A percentile compares a stretch with the other conserved stretches of the same genome.
phyloP scores from a whole-genome alignment of 768 basidiomycete genomes.

The Macrolepiota dolichaula region DNA sequence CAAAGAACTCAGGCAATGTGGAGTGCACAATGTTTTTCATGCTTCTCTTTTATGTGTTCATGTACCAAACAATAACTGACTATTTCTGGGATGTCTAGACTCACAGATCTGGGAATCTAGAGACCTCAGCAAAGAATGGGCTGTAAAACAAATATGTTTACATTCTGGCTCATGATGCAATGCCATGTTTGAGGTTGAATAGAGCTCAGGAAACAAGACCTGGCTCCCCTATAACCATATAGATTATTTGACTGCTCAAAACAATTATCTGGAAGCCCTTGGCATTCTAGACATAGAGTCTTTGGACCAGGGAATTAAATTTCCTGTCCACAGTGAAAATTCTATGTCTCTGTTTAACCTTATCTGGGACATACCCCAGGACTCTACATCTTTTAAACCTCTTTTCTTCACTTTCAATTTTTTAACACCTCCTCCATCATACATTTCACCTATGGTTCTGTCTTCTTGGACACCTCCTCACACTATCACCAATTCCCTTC shows the following conservation, averaged over 20 bases:
- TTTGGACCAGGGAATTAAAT: too few relatives aligned
- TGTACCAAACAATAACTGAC: constrained; percentile 25
- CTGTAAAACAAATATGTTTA: constrained; percentile 13
- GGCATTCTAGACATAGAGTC: background rate
- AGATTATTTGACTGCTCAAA: background rate
- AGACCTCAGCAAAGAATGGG: constrained; percentile 15
- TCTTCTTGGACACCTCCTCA: too few relatives aligned
- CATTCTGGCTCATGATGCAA: constrained; percentile 15
- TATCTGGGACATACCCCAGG: too few relatives aligned
- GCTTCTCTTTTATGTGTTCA: constrained; percentile 24
- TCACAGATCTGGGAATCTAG: constrained; percentile 17
- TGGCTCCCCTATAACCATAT: constrained; percentile 24
- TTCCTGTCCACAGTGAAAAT: too few relatives aligned
- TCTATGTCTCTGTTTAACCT: too few relatives aligned
- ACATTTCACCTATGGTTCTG: too few relatives aligned
- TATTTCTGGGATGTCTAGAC: constrained; percentile 27
- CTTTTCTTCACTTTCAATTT: too few relatives aligned
- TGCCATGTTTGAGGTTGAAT: constrained; percentile 20
- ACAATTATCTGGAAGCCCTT: background rate
- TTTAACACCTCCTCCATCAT: too few relatives aligned
- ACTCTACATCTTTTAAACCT: too few relatives aligned
- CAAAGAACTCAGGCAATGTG: constrained; percentile 15
- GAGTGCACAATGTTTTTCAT: constrained; percentile 32
- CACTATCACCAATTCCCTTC: too few relatives aligned
- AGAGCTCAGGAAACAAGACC: constrained; percentile 20